phyloP scores from a whole-genome alignment of 2,329 filamentous ascomycete genomes.

The Chaetoscypha palmicola region DNA sequence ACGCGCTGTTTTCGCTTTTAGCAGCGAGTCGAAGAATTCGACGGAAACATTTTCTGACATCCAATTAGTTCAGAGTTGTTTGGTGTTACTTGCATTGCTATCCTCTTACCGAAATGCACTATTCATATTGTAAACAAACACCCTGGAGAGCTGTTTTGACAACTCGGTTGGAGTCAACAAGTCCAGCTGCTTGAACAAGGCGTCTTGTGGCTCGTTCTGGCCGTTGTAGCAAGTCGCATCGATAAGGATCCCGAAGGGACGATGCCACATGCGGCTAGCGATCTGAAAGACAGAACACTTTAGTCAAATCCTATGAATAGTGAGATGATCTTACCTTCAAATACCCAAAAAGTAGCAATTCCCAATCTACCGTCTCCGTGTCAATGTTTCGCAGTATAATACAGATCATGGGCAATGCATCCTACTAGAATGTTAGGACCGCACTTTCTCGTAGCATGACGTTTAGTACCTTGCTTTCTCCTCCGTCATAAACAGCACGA shows the following conservation, averaged over 20 bases:
- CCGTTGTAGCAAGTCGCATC: constrained; percentile 65
- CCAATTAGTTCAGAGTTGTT: not conserved
- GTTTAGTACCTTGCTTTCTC: constrained; percentile 53
- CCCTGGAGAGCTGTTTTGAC: constrained; percentile 49
- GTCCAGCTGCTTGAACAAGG: constrained; percentile 57
- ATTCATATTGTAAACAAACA: constrained; percentile 70
- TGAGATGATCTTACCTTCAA: constrained; percentile 44
- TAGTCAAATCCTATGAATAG: not conserved
- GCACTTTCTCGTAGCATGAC: not conserved
- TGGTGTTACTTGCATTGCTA: not conserved
- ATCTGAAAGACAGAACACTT: constrained; percentile 39
- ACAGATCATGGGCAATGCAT: constrained; percentile 62
- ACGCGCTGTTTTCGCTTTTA: constrained; percentile 52
- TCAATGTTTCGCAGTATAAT: constrained; percentile 63
- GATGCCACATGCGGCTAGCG: constrained; percentile 62
- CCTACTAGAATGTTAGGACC: constrained; percentile 34
- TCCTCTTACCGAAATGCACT: constrained; percentile 57
- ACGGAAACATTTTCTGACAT: constrained; percentile 53
- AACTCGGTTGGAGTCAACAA: constrained; percentile 56
- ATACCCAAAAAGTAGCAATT: constrained; percentile 60
- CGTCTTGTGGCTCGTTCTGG: constrained; percentile 59
- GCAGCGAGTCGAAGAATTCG: constrained; percentile 54
- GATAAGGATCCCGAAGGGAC: constrained; percentile 59
- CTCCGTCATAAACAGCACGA: constrained; percentile 62
- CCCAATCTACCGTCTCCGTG: constrained; percentile 56